Conservation (phyloP, 1,139 yeast genomes). For the Taphrina confusa region DNA sequence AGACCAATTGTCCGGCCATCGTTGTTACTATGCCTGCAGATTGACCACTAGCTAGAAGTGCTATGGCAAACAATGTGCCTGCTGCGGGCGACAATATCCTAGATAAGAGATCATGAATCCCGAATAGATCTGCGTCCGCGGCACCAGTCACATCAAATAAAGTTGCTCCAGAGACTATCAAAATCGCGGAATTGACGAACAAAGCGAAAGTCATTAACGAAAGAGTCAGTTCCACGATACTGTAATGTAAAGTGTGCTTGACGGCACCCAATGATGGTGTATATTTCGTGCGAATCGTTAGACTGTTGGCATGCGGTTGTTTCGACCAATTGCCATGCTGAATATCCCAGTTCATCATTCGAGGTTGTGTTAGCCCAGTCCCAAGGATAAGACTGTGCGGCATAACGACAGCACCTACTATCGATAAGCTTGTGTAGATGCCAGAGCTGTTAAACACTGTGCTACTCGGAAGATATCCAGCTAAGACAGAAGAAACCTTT, state of each 20-base stretch:
- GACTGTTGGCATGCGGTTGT: conserved; percentile 38
- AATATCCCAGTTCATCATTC: conserved; percentile 77
- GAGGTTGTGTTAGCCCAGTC: conserved; percentile 87
- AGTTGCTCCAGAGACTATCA: conserved; percentile 84
- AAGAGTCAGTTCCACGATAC: conserved; percentile 72
- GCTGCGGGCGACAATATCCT: conserved; percentile 83
- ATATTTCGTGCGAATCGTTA: conserved; percentile 48
- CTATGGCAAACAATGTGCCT: conserved; percentile 87
- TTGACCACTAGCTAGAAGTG: conserved; percentile 91
- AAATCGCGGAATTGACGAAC: conserved; percentile 79
- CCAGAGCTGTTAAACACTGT: conserved; percentile 78
- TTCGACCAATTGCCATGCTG: conserved; percentile 48
- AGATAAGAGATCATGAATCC: conserved; percentile 74
- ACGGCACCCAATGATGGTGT: conserved; percentile 74
- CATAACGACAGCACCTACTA: conserved; percentile 96
- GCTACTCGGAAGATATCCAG: conserved; percentile 71
- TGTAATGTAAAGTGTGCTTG: conserved; percentile 65
- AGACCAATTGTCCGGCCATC: conserved; percentile 93
- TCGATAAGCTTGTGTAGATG: conserved; percentile 80
- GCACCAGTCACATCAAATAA: conserved; percentile 68
- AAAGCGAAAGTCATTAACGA: conserved; percentile 78
- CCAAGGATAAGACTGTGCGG: conserved; percentile 93
- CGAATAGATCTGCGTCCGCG: conserved; percentile 80
- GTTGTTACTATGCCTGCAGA: conserved; percentile 99
- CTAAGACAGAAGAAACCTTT: conserved; percentile 55